A percentile compares a stretch with the other conserved stretches of the same genome.
Evolutionary conservation across 805 yeast genomes (phyloP).

Genomic region (Hanseniaspora lachancei): DNA sequence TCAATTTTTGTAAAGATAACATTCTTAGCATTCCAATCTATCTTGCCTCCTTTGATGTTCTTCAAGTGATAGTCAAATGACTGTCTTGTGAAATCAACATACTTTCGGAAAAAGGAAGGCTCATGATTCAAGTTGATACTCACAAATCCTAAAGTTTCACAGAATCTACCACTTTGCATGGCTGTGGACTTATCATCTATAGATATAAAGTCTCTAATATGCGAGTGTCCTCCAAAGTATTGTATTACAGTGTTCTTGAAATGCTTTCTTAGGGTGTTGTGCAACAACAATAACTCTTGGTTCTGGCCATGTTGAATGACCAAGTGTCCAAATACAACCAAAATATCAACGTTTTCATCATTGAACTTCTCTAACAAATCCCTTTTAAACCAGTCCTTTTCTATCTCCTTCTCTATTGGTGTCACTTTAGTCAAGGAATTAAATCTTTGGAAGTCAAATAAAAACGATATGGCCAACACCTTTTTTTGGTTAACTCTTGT

Average conservation of each 20-base stretch:
- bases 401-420: slow-evolving; percentile 38
- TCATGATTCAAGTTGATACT: slow-evolving; percentile 32
- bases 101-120: slow-evolving; percentile 41
- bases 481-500: slow-evolving; percentile 42
- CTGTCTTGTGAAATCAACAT: slow-evolving; percentile 67
- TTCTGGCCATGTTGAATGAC: slow-evolving; percentile 40
- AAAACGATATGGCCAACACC: slow-evolving; percentile 60
- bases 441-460: slow-evolving; percentile 58
- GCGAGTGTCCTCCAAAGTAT: slow-evolving; percentile 90
- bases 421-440: slow-evolving; percentile 53
- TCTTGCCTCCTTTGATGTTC: slow-evolving; percentile 14
- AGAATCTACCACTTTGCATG: slow-evolving; percentile 82
- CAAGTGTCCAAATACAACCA: slow-evolving; percentile 66
- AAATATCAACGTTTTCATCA: slow-evolving; percentile 41
- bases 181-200: slow-evolving; percentile 59
- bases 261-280: slow-evolving; percentile 36
- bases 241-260: slow-evolving; percentile 60
- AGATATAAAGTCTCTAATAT: slow-evolving; percentile 67
- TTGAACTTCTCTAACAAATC: slow-evolving; percentile 24
- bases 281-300: slow-evolving; percentile 29
- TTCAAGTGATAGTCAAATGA: slow-evolving; percentile 57
- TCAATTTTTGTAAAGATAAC: slow-evolving; percentile 49
- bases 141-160: slow-evolving; percentile 87
- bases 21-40: slow-evolving; percentile 12
- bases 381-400: slow-evolving; percentile 56